Conservation (phyloP, 306 rosid species). For the Ammopiptanthus mongolicus region DNA sequence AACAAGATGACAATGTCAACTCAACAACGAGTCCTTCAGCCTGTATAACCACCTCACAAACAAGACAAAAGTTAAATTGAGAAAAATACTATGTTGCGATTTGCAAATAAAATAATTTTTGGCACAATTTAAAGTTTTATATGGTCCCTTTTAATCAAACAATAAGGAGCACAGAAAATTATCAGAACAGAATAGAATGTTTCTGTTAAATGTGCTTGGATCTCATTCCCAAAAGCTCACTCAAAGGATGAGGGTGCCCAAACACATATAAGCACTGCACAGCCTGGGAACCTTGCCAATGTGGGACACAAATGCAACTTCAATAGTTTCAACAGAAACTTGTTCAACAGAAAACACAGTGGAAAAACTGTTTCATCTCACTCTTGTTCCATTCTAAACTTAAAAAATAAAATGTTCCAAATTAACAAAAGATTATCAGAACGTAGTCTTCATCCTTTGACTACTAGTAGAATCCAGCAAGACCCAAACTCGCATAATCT, state of each 20-base stretch:
- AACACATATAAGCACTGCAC: no score
- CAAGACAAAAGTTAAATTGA: not conserved
- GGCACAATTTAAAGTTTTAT: not conserved
- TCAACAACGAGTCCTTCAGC: constrained; percentile 88
- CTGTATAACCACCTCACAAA: constrained; percentile 47
- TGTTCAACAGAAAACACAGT: not conserved
- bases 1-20: constrained; percentile 64
- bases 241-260: no score
- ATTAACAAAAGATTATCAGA: not conserved
- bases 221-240: no score
- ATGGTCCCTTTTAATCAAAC: not conserved
- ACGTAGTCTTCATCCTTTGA: not conserved
- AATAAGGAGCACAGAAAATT: not conserved
- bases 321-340: no score
- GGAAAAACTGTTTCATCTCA: not conserved
- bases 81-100: not conserved
- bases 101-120: not conserved
- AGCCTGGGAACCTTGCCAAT: no score
- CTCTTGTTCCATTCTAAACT: not conserved
- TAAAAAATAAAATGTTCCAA: not conserved
- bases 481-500: not conserved
- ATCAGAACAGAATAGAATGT: no score
- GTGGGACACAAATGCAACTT: no score
- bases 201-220: no score
- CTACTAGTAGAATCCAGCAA: not conserved